These are phyloP conservation scores for Marasmius sp. DNA, from an alignment of 1,284 basidiomycete genomes.

Conservation along the genomic window DNA sequence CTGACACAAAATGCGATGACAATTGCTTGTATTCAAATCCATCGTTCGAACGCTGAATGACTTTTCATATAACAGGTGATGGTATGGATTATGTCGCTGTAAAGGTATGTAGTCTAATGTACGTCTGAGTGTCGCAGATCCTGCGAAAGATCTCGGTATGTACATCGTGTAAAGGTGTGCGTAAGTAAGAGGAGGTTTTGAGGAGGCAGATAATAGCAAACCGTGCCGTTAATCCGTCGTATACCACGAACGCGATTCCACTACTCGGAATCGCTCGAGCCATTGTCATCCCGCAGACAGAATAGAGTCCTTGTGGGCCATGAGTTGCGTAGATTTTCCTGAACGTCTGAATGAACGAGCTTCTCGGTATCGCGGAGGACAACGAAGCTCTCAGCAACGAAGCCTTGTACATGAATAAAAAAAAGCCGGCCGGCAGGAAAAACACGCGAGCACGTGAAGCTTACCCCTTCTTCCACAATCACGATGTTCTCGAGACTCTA, in stretches of 20 bases:
- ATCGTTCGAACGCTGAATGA: too few species aligned
- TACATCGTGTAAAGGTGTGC: neutral
- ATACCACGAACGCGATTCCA: conserved; percentile 83
- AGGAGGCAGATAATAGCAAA: conserved; percentile 30
- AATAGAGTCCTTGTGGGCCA: conserved; percentile 80
- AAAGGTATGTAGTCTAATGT: neutral
- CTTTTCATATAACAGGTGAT: neutral
- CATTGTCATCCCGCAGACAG: conserved; percentile 85
- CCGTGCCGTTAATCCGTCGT: conserved; percentile 62
- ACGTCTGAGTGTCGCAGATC: neutral
- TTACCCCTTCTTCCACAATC: too few species aligned
- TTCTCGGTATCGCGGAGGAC: conserved; percentile 14
- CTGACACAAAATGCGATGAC: too few species aligned
- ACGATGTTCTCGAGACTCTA: too few species aligned
- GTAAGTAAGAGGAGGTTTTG: neutral
- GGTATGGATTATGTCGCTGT: neutral
- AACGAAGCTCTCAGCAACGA: too few species aligned
- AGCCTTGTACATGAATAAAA: too few species aligned
- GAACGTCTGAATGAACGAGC: conserved; percentile 66
- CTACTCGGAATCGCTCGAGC: conserved; percentile 80
- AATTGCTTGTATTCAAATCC: too few species aligned
- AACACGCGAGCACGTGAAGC: too few species aligned
- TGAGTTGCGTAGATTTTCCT: conserved; percentile 71
- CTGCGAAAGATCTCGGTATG: neutral
- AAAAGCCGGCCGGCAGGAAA: too few species aligned